Evolutionary conservation across 2,329 filamentous ascomycete species (phyloP).

Genomic region (Nemania sp.): DNA sequence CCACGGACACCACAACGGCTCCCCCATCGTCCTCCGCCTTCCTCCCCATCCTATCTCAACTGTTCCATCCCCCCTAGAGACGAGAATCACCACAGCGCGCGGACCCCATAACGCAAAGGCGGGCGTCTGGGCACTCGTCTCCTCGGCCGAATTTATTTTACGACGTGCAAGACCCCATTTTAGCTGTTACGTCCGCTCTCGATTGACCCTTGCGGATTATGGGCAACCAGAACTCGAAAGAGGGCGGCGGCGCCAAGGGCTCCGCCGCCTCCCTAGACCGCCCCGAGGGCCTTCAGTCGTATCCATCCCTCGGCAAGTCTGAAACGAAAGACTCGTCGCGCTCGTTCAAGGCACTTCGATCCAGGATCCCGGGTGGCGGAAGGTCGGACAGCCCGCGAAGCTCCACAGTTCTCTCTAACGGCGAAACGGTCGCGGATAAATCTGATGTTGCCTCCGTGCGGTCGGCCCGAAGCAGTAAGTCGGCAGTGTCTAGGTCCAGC

Average conservation of each 20-base stretch:
- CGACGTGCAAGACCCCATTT: constrained; percentile 23
- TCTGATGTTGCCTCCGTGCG: constrained; percentile 75
- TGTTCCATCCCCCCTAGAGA: constrained; percentile 58
- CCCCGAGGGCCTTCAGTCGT: constrained; percentile 68
- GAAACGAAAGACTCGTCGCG: constrained; percentile 92
- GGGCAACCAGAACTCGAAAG: constrained; percentile 76
- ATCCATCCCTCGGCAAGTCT: constrained; percentile 88
- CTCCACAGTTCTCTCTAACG: constrained; percentile 68
- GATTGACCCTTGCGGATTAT: constrained; percentile 47
- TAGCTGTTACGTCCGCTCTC: neutral
- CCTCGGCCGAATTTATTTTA: constrained; percentile 26
- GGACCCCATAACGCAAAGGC: constrained; percentile 26
- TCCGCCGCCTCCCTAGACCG: constrained; percentile 48
- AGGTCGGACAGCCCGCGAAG: constrained; percentile 80
- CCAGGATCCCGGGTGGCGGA: constrained; percentile 79
- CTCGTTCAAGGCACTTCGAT: constrained; percentile 81
- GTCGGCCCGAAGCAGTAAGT: constrained; percentile 66
- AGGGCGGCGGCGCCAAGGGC: constrained; percentile 57
- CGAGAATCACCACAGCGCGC: constrained; percentile 20
- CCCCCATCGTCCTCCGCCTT: constrained; percentile 48
- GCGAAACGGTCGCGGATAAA: constrained; percentile 62
- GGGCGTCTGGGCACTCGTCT: constrained; percentile 32
- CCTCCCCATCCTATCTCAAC: constrained; percentile 52
- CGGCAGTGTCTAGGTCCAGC: constrained; percentile 53
- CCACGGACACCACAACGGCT: constrained; percentile 55